phyloP scores from a whole-genome alignment of 805 yeast genomes.

The Candida maltosa region DNA sequence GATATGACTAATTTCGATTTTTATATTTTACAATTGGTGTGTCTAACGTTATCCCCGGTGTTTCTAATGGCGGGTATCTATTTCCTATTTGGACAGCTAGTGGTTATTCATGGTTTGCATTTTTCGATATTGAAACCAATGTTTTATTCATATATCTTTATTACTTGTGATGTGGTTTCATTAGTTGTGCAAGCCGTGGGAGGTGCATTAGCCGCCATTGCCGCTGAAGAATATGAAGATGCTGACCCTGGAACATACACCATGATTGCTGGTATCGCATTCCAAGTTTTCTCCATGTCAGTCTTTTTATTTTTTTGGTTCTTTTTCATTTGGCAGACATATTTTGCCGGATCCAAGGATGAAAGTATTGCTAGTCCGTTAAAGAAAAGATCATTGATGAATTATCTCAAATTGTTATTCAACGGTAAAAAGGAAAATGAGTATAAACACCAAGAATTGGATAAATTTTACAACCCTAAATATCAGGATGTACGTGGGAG shows the following conservation, averaged over 20 bases:
- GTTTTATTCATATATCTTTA: conserved; percentile 39
- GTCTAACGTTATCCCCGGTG: conserved; percentile 36
- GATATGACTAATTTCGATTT: conserved; percentile 17
- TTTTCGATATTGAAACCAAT: conserved; percentile 35
- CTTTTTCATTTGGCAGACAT: conserved; percentile 24
- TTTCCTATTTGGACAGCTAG: conserved; percentile 34
- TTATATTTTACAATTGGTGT: conserved; percentile 27
- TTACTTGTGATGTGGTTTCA: conserved; percentile 30
- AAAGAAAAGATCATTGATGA: conserved; percentile 8
- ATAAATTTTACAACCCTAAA: conserved; percentile 23
- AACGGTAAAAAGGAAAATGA: conserved; percentile 17
- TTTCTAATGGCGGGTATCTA: conserved; percentile 40
- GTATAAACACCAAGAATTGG: conserved; percentile 20
- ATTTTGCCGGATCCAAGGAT: conserved; percentile 13
- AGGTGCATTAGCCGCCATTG: conserved; percentile 31
- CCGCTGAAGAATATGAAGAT: conserved; percentile 15
- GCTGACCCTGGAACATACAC: conserved; percentile 25
- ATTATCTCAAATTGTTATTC: conserved; percentile 20
- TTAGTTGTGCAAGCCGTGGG: conserved; percentile 35
- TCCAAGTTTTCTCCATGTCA: conserved; percentile 35
- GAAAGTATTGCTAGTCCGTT: background rate
- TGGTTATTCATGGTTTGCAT: conserved; percentile 30
- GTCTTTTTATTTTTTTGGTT: conserved; percentile 31
- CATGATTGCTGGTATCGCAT: conserved; percentile 36
- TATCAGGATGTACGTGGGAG: conserved; percentile 18